Percentiles rank a stretch among this genome's conserved stretches.
Evolutionary conservation across 345 rosid species (phyloP).

Genomic region (Chamaenerion angustifolium): DNA sequence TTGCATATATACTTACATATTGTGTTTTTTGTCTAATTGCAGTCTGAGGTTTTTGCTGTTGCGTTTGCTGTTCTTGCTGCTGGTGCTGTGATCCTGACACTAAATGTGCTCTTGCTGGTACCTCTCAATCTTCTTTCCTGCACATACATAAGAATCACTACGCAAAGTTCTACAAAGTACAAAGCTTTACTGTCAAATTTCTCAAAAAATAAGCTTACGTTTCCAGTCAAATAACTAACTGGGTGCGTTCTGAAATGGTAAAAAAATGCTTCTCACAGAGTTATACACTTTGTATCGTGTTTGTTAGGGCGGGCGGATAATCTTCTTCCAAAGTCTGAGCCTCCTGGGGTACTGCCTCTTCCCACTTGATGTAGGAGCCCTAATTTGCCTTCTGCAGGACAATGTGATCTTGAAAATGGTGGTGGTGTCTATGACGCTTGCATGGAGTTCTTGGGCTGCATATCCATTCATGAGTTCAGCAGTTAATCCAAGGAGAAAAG

Average conservation of each 20-base stretch:
- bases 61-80: slow-evolving; percentile 96
- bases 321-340: slow-evolving; percentile 77
- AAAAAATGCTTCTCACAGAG: too few species aligned
- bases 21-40: slow-evolving; percentile 6
- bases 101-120: slow-evolving; percentile 90
- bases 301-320: slow-evolving; percentile 79
- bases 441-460: slow-evolving; percentile 96
- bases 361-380: slow-evolving; percentile 73
- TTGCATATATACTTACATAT: not conserved
- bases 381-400: slow-evolving; percentile 71
- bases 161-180: too few species aligned
- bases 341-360: slow-evolving; percentile 80
- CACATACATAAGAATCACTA: too few species aligned
- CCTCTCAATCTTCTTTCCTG: slow-evolving; percentile 5
- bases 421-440: slow-evolving; percentile 57
- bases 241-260: too few species aligned
- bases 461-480: slow-evolving; percentile 95
- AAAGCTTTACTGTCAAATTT: too few species aligned
- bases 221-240: too few species aligned
- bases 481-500: slow-evolving; percentile 72
- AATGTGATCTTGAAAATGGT: slow-evolving; percentile 52
- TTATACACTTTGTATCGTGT: not conserved
- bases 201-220: too few species aligned
- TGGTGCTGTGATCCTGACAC: slow-evolving; percentile 86
- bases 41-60: slow-evolving; percentile 95